Evolutionary conservation across 139 green algal genomes (phyloP), one percentile per base, ranked within the genome.

Genomic region (Picochlorum sp.): DNA sequence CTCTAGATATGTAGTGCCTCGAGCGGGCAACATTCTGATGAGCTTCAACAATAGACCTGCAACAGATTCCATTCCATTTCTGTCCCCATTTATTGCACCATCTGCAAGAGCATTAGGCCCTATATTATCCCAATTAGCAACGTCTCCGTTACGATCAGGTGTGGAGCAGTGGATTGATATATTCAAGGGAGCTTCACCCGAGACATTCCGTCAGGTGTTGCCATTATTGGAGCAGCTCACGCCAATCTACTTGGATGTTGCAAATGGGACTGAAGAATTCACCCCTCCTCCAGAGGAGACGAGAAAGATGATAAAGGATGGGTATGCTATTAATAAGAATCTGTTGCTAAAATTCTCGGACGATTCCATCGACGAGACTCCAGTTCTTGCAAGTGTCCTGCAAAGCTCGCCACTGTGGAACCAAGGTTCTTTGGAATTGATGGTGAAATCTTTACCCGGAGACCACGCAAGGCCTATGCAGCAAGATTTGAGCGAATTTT

Each of bases 361-460:
- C 54, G 92, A 98, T 77, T 74, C 63, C 30, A 89, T 97, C 8
- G 92, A 98, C 59, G 88, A 96, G 64, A 93, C 82, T 32, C 72
- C 84, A 21, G 62, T 72, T 45, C 77, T 97, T 28, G 82, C 82
- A 20, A 58, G 65, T 56, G 60, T 88, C 62, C 79, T 94, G 65
- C 80, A 78, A 49, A 63, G 54, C 4, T 69, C 69, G 6, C 9
- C 56, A 56, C 7, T 46, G 18, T 45, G 41, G 6, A 46, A 54
- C 21, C 47, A 59, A 32, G 51, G 13, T 18, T 56, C 44, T 41
- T 64, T 92, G 32, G 87, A 96, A 72, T 66, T 97, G 23, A 80
- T 62, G 1, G 62, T 95, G 41, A 77, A 81, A 26, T 86, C 80
- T 4, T 72, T 95, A 51, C 78, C 81, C 0, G 90, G 90, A 6